A percentile compares a stretch with the other conserved stretches of the same genome.
Conservation (phyloP, 768 basidiomycete genomes). For the Tricholoma hemisulphureum region DNA sequence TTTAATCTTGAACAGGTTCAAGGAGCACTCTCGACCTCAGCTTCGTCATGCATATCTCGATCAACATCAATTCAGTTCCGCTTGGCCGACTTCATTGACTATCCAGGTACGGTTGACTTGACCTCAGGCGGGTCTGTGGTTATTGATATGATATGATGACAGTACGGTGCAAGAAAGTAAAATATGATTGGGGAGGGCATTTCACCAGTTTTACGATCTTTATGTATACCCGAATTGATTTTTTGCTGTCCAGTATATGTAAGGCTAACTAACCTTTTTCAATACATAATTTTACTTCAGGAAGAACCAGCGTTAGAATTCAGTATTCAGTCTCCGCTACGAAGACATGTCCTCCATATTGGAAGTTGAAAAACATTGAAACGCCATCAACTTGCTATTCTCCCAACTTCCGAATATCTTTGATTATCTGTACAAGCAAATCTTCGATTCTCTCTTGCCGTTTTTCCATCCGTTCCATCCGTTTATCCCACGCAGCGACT, state of each 20-base stretch:
- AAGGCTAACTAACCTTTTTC: no score
- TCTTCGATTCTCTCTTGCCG: constrained; percentile 48
- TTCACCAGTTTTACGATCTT: not conserved
- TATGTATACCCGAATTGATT: not conserved
- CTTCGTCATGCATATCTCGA: constrained; percentile 58
- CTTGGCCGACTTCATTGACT: constrained; percentile 70
- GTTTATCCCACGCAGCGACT: constrained; percentile 9
- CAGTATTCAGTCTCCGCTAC: no score
- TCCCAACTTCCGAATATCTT: constrained; percentile 17
- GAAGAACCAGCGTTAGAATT: no score
- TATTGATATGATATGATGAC: not conserved
- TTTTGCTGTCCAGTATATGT: not conserved
- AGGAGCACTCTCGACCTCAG: constrained; percentile 45
- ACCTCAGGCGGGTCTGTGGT: not conserved
- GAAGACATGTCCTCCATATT: no score
- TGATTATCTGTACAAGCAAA: constrained; percentile 39
- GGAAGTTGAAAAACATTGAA: not conserved
- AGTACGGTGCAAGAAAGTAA: constrained; percentile 1
- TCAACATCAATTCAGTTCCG: constrained; percentile 42
- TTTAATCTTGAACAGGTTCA: constrained; percentile 41
- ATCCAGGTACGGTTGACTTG: constrained; percentile 43
- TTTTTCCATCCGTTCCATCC: constrained; percentile 39
- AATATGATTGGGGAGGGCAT: not conserved
- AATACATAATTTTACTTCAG: no score
- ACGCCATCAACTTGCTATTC: not conserved